Percentiles rank a stretch among this genome's conserved stretches.
phyloP scores from a whole-genome alignment of 2,329 filamentous ascomycete species.

The Sphaceloma murrayae region DNA sequence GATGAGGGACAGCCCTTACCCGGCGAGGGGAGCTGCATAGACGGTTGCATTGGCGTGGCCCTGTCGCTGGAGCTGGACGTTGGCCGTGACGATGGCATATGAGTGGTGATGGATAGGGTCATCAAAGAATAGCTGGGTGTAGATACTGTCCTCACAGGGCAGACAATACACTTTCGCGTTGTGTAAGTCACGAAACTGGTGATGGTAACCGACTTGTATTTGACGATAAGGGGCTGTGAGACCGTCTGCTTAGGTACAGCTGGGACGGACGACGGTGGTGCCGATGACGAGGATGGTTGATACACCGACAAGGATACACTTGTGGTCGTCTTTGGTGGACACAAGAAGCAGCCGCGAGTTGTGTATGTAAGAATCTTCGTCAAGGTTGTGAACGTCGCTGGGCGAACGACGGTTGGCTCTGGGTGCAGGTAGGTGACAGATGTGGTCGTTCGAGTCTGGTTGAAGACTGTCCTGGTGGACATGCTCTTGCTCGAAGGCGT shows the following conservation, averaged over 20 bases:
- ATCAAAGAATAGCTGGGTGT: not conserved
- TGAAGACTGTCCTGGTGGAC: not conserved
- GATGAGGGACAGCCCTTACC: too few relatives aligned
- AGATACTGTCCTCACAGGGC: conserved; percentile 2
- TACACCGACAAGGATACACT: not conserved
- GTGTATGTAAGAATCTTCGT: not conserved
- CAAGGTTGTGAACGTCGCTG: too few relatives aligned
- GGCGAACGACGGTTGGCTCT: not conserved
- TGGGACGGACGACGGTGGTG: not conserved
- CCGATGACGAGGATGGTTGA: not conserved
- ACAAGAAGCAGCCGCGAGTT: not conserved
- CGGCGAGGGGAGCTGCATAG: too few relatives aligned
- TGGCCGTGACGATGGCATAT: not conserved
- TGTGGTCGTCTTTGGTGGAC: conserved; percentile 1
- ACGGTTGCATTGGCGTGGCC: too few relatives aligned
- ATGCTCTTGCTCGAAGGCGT: not conserved
- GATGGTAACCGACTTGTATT: conserved; percentile 1
- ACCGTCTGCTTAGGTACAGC: not conserved
- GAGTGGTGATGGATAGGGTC: not conserved
- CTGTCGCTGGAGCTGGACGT: not conserved
- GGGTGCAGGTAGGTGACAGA: not conserved
- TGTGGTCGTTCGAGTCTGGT: not conserved
- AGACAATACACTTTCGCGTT: not conserved
- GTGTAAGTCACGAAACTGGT: conserved; percentile 1
- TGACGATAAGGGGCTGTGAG: too few relatives aligned